A percentile compares a stretch with the other conserved stretches of the same genome.
Conservation (phyloP, 768 basidiomycete genomes). For the Mycena epipterygia region DNA sequence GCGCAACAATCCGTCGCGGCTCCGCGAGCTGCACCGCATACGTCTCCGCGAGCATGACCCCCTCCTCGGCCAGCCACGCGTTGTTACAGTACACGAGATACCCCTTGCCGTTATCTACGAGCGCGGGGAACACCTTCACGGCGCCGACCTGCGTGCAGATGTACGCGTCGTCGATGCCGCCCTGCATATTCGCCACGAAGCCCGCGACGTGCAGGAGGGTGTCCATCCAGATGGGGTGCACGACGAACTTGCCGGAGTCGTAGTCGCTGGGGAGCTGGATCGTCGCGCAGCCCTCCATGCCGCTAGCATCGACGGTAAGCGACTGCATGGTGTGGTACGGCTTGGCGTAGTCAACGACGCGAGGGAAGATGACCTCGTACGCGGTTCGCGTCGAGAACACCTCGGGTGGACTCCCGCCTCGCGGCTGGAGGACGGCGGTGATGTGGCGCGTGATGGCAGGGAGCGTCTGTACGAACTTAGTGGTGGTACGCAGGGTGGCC, state of each 20-base stretch:
- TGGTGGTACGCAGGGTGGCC: conserved; percentile 43
- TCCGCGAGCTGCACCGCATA: conserved; percentile 60
- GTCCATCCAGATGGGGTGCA: conserved; percentile 74
- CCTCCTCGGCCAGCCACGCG: conserved; percentile 57
- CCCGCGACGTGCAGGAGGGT: conserved; percentile 79
- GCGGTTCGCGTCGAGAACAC: conserved; percentile 67
- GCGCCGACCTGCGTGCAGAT: conserved; percentile 72
- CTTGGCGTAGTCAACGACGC: conserved; percentile 73
- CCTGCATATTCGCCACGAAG: conserved; percentile 74
- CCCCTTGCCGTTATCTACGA: conserved; percentile 53
- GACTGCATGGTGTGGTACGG: conserved; percentile 71
- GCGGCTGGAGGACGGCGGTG: conserved; percentile 42
- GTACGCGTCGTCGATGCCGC: conserved; percentile 64
- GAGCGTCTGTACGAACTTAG: conserved; percentile 54
- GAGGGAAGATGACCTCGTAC: conserved; percentile 78
- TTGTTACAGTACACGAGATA: conserved; percentile 69
- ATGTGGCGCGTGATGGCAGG: conserved; percentile 52
- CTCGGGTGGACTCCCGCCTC: conserved; percentile 49
- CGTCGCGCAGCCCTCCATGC: conserved; percentile 65
- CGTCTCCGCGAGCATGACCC: conserved; percentile 63
- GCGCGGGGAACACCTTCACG: conserved; percentile 60
- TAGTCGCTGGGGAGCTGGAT: conserved; percentile 56
- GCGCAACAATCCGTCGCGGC: conserved; percentile 63
- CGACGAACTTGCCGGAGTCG: conserved; percentile 51
- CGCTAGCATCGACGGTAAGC: conserved; percentile 62